Evolutionary conservation across 2,329 filamentous ascomycete genomes (phyloP), one percentile per base, ranked within the genome.

Genomic region (Lomentospora prolificans): DNA sequence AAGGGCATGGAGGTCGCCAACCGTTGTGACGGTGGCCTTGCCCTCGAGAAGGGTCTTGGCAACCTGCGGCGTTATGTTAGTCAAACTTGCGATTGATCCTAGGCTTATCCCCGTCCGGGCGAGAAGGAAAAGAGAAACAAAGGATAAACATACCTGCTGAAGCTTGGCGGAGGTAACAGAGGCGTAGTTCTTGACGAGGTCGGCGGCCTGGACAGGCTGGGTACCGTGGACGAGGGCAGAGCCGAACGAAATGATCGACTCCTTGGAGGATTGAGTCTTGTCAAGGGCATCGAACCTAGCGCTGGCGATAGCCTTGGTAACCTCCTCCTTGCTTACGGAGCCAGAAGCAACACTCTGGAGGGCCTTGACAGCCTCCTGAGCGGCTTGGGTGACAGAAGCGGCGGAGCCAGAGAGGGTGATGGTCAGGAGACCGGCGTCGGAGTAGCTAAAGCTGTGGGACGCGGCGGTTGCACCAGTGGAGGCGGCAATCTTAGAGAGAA

Each of bases 281-380:
- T 95, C 89, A 55, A 97, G 79, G 61, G 90, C 86, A 69, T 87
- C 85, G 75, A 96, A 99, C 75, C 96, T 97, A 67, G 94, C 94
- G 66, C 88, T 85, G 58, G 92, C 89, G 69, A 91, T 82, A 53
- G 94, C 94, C 81, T 96, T 97, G 72, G 85, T 82, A 68, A 97
- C 79, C 60, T 94, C 87, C 72, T 99, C 94, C 69, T 87, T 86
- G 71, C 79, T 81, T 64, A 94, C 79, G 56, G 85, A 76, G 61
- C 89, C 89, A 55, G 83, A 80, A 12, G 89, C 85, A 62, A 96
- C 79, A 72, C 81, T 82, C 82, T 95, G 89, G 64, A 99, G 77
- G 48, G 85, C 81, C 70, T 91, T 88, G 64, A 91, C 87, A 39
- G 89, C 82, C 67, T 86, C 86, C 70, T 84, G 79, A 56, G 90